A percentile compares a stretch with the other conserved stretches of the same genome.
These are phyloP conservation scores for Hortaea werneckii DNA, from an alignment of 2,329 filamentous ascomycete genomes.

Conservation along the genomic window DNA sequence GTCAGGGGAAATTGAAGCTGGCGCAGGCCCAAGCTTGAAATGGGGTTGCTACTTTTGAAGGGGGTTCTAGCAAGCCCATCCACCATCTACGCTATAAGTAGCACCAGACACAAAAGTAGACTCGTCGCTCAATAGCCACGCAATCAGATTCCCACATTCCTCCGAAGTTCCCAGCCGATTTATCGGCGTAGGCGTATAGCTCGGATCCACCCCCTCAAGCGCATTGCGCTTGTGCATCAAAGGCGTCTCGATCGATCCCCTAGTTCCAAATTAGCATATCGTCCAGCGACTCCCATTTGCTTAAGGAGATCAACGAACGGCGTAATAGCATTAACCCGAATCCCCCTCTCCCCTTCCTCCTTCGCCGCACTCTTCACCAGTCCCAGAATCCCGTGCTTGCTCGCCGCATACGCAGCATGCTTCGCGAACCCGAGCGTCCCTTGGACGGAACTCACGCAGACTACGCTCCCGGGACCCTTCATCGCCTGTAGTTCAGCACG, in stretches of 20 bases:
- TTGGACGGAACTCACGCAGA: constrained; percentile 34
- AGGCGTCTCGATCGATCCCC: constrained; percentile 17
- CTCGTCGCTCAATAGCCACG: constrained; percentile 39
- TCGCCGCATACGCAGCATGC: constrained; percentile 18
- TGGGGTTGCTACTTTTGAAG: constrained; percentile 1
- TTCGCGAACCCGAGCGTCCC: constrained; percentile 27
- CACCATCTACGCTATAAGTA: constrained; percentile 40
- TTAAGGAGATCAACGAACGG: constrained; percentile 13
- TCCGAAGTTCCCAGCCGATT: constrained; percentile 14
- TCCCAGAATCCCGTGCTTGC: constrained; percentile 19
- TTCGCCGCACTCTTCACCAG: constrained; percentile 19
- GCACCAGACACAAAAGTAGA: constrained; percentile 39
- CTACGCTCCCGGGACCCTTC: constrained; percentile 44
- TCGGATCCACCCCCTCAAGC: constrained; percentile 16
- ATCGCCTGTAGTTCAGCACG: constrained; percentile 40
- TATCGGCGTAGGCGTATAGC: constrained; percentile 12
- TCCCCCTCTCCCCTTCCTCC: constrained; percentile 17
- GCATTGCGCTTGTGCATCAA: constrained; percentile 21
- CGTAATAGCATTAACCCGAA: constrained; percentile 20
- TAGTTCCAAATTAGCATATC: background rate
- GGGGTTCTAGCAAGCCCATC: constrained; percentile 14
- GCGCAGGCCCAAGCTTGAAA: constrained; percentile 9
- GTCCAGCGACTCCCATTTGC: background rate
- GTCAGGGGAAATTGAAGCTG: constrained; percentile 49
- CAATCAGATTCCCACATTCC: constrained; percentile 27